Conservation (phyloP, 2,329 filamentous ascomycete species). For the Teratosphaeria epicoccoides region DNA sequence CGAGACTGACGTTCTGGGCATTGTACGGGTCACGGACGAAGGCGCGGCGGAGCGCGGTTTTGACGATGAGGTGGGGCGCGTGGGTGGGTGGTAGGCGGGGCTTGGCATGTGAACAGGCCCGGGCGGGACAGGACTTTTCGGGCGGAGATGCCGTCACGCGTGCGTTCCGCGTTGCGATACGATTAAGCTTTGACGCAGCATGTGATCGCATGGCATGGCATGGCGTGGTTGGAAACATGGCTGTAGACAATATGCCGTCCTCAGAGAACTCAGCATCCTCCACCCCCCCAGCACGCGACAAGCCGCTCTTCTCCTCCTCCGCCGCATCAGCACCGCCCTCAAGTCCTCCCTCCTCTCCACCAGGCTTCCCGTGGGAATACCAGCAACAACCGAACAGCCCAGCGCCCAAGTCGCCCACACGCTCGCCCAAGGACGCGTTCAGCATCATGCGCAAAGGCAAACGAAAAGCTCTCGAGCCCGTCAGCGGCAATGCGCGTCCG, state of each 20-base stretch:
- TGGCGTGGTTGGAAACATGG: background rate
- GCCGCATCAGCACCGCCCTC: conserved; percentile 22
- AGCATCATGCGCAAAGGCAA: conserved; percentile 19
- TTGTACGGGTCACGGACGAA: conserved; percentile 11
- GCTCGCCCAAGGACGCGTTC: conserved; percentile 21
- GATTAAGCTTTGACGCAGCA: background rate
- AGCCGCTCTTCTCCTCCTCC: conserved; percentile 18
- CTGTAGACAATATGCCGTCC: background rate
- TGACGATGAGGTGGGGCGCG: conserved; percentile 3
- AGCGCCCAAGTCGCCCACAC: conserved; percentile 8
- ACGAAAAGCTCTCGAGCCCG: conserved; percentile 15
- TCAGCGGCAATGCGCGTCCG: conserved; percentile 25
- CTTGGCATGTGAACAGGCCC: background rate
- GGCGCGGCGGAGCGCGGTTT: conserved; percentile 9
- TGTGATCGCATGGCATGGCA: background rate
- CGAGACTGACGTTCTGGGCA: conserved; percentile 25
- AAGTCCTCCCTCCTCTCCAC: conserved; percentile 44
- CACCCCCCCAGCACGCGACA: conserved; percentile 14
- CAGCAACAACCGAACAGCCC: conserved; percentile 18
- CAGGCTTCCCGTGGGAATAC: conserved; percentile 31
- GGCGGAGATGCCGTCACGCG: background rate
- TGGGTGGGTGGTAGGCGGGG: background rate
- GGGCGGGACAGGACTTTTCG: background rate
- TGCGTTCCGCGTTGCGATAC: background rate
- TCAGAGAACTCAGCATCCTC: conserved; percentile 10